Percentiles rank a stretch among this genome's conserved stretches.
phyloP scores from a whole-genome alignment of 768 basidiomycete species.

The Boletellus ananas region DNA sequence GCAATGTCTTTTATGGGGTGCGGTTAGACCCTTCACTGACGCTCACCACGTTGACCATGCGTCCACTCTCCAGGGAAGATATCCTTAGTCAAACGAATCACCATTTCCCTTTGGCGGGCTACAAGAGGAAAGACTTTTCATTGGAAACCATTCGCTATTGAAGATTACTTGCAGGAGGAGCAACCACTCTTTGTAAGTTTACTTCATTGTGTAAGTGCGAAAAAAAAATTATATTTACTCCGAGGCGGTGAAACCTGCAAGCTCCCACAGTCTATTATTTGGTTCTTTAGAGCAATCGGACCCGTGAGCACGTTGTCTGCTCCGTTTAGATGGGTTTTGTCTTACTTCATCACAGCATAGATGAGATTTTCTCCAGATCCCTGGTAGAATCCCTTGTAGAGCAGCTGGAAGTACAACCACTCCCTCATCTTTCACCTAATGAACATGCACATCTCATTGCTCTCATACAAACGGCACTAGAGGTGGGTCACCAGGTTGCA shows the following conservation, averaged over 20 bases:
- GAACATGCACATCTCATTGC: slow-evolving; percentile 84
- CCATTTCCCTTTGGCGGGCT: slow-evolving; percentile 57
- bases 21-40: slow-evolving; percentile 18
- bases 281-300: slow-evolving; percentile 39
- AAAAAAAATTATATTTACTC: not conserved
- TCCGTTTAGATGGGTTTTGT: not conserved
- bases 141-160: slow-evolving; percentile 54
- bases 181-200: slow-evolving; percentile 19
- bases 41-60: not conserved
- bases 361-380: slow-evolving; percentile 55
- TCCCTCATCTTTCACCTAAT: slow-evolving; percentile 70
- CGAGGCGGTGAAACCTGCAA: slow-evolving; percentile 22
- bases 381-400: slow-evolving; percentile 61
- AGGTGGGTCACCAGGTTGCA: slow-evolving; percentile 44
- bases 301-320: slow-evolving; percentile 37
- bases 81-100: slow-evolving; percentile 79
- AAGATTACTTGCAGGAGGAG: slow-evolving; percentile 35
- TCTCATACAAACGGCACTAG: slow-evolving; percentile 81
- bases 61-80: slow-evolving; percentile 58
- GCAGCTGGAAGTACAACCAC: slow-evolving; percentile 55
- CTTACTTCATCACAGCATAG: slow-evolving; percentile 34
- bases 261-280: slow-evolving; percentile 55
- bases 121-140: slow-evolving; percentile 14
- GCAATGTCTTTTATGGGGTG: slow-evolving; percentile 92
- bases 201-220: not conserved